Conservation (phyloP, 108 stramenopile genomes). For the Stephanodiscus minutulus region DNA sequence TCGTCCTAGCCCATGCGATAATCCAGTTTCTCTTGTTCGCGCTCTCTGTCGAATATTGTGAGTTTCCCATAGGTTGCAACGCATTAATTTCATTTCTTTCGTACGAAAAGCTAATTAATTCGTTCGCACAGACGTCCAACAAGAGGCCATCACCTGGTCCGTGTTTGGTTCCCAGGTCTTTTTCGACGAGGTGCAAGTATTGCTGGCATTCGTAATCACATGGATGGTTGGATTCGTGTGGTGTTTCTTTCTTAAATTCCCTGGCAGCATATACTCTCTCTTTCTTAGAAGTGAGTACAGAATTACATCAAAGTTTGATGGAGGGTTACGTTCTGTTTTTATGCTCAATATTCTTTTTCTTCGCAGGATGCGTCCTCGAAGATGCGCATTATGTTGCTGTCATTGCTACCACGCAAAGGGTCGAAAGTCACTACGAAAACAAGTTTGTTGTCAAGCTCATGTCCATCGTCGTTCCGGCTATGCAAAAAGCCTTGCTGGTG, state of each 20-base stretch:
- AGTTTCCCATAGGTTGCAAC: neutral
- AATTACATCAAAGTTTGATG: neutral
- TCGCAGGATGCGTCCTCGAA: constrained; percentile 36
- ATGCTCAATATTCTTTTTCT: neutral
- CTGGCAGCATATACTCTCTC: constrained; percentile 17
- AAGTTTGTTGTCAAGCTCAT: constrained; percentile 18
- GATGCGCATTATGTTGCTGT: constrained; percentile 59
- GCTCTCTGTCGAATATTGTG: constrained; percentile 48
- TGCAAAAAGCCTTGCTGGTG: constrained; percentile 12
- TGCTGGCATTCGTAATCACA: constrained; percentile 55
- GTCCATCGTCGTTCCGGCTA: neutral
- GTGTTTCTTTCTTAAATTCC: constrained; percentile 51
- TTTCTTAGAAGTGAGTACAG: neutral
- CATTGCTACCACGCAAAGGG: constrained; percentile 21
- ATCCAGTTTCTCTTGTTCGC: constrained; percentile 44
- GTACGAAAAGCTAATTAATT: too few relatives aligned
- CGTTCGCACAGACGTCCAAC: constrained; percentile 34
- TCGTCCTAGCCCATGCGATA: constrained; percentile 32
- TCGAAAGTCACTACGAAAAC: constrained; percentile 4
- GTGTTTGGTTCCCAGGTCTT: constrained; percentile 34
- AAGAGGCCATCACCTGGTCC: constrained; percentile 32
- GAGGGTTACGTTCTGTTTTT: neutral
- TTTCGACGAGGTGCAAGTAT: constrained; percentile 57
- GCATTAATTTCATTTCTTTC: neutral
- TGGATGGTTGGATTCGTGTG: constrained; percentile 59